Base-by-base conservation (phyloP, 2,329 filamentous ascomycete species). In the Calonectria hongkongensis region DNA sequence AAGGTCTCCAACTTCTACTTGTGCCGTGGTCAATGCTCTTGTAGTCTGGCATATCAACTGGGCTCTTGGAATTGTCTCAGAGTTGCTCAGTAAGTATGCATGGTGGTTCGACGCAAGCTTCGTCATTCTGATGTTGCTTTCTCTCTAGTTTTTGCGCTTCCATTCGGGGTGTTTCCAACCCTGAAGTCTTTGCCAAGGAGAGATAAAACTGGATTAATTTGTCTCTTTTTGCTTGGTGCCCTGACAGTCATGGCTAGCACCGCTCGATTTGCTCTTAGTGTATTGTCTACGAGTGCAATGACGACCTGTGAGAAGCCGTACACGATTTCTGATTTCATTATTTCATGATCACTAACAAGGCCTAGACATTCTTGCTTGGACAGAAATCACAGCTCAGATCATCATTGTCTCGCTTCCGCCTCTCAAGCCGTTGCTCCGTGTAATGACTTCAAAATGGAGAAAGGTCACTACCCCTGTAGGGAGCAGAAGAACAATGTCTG, bases 301-400 rank as follows among this genome's bases (percentile, higher is more conserved):
- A 27, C 47, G 1, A 66, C 63, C 12, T 66, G 63, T 66, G 10
- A 66, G 63, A 1, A 27, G 30, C 7, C 27, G 9, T 5, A 28
- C 18, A n/a, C 12, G 4, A 5, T 2, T 1, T 4, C 15, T 27
- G 18, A 12, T 36, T 25, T 15, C 8, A 10, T 25, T 2, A 10
- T 39, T 6, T 16, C 7, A 4, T 36, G 13, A 10, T 7, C 21
- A 21, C 18, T 56, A 8, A 56, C 10, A 39, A 2, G 30, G 4
- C 16, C n/a, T 15, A 66, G 63, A 51, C 30, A 21, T 27, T 28
- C 28, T 66, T 28, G 45, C 30, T 15, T 66, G 45, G 63, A 39
- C 63, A 2, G 63, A 66, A 66, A 51, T 66, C n/a, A 51, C 63
- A 4, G 51, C 63, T 2, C 63, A 66, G 15, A 66, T 66, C n/a